phyloP scores from a whole-genome alignment of 257 asterid species.

The Solanum etuberosum region DNA sequence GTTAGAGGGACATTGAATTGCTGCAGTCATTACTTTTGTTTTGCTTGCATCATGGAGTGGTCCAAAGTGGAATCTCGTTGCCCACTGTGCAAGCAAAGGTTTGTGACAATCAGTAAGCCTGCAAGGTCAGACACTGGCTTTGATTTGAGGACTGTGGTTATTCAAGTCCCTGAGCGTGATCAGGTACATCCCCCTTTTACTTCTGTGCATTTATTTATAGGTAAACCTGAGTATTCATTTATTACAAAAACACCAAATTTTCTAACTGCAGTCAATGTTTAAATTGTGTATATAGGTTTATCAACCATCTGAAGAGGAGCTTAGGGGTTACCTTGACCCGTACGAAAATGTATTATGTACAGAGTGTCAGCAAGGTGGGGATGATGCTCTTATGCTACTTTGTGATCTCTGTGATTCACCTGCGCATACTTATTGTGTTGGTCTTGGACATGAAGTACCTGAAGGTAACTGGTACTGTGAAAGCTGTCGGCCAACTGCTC shows the following conservation, averaged over 20 bases:
- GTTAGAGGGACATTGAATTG: constrained; percentile 63
- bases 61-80: constrained; percentile 96
- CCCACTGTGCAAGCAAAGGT: constrained; percentile 88
- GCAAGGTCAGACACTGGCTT: constrained; percentile 38
- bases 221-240: neutral
- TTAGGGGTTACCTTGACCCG: constrained; percentile 69
- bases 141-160: constrained; percentile 40
- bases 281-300: constrained; percentile 43
- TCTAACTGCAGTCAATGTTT: neutral
- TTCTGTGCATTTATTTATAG: neutral
- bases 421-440: constrained; percentile 82
- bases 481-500: constrained; percentile 73
- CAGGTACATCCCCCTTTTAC: constrained; percentile 38
- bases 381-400: constrained; percentile 79
- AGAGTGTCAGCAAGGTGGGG: constrained; percentile 77
- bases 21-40: constrained; percentile 87
- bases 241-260: neutral
- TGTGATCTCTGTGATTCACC: constrained; percentile 91
- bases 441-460: constrained; percentile 85
- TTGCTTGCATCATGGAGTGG: constrained; percentile 94
- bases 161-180: constrained; percentile 75
- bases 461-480: constrained; percentile 96
- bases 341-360: constrained; percentile 61
- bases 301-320: constrained; percentile 96
- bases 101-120: constrained; percentile 51